phyloP scores from a whole-genome alignment of 2,329 filamentous ascomycete genomes.

The Talaromyces albobiverticillius region DNA sequence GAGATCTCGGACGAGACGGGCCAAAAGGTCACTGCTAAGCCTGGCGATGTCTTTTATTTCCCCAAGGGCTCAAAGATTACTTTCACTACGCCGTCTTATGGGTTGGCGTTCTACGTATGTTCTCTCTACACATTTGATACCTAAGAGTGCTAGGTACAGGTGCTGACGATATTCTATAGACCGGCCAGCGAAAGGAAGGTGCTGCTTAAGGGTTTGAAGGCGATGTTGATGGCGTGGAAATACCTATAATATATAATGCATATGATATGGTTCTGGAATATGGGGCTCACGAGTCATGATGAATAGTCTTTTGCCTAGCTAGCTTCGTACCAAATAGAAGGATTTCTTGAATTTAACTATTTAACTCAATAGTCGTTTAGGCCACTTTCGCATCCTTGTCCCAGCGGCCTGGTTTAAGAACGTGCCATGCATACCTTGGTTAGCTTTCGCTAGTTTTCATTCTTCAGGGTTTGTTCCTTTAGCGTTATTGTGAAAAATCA shows the following conservation, averaged over 20 bases:
- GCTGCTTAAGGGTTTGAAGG: constrained; percentile 19
- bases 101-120: constrained; percentile 57
- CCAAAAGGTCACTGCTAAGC: constrained; percentile 55
- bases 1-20: constrained; percentile 64
- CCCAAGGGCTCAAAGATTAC: constrained; percentile 65
- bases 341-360: too few relatives aligned
- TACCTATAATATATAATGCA: not conserved
- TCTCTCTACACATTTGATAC: not conserved
- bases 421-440: too few relatives aligned
- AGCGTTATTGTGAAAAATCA: not conserved
- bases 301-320: not conserved
- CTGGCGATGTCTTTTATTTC: constrained; percentile 68
- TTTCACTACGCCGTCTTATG: constrained; percentile 61
- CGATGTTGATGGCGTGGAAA: not conserved
- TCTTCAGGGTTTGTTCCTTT: not conserved
- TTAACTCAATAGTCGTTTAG: too few relatives aligned
- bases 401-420: not conserved
- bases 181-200: constrained; percentile 27
- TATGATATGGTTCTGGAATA: too few relatives aligned
- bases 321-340: not conserved
- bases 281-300: too few relatives aligned
- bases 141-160: not conserved
- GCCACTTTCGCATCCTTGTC: not conserved
- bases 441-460: too few relatives aligned
- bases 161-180: constrained; percentile 12